phyloP scores from a whole-genome alignment of 1,284 basidiomycete genomes.

The Microbotryum silenes-acaulis region DNA sequence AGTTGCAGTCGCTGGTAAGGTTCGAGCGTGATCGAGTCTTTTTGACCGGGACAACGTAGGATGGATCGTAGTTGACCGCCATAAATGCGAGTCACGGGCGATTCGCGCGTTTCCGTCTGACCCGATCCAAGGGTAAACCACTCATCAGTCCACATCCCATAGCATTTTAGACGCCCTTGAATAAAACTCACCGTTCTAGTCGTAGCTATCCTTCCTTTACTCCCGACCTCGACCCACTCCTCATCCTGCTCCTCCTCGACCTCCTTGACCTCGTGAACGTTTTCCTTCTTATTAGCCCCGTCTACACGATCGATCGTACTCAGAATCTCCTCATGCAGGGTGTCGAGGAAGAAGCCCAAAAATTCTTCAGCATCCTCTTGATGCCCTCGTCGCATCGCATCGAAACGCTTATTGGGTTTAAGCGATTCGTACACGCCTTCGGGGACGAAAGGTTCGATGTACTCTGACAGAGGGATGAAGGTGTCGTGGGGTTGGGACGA shows the following conservation, averaged over 20 bases:
- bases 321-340: slow-evolving; percentile 85
- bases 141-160: background rate
- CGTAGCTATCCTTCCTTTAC: slow-evolving; percentile 73
- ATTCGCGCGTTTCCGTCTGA: slow-evolving; percentile 70
- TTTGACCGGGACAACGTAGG: slow-evolving; percentile 66
- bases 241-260: slow-evolving; percentile 43
- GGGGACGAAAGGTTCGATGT: slow-evolving; percentile 66
- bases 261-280: slow-evolving; percentile 33
- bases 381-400: slow-evolving; percentile 85
- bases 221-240: slow-evolving; percentile 74
- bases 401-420: slow-evolving; percentile 88
- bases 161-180: background rate
- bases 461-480: slow-evolving; percentile 6
- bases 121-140: background rate
- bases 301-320: slow-evolving; percentile 49
- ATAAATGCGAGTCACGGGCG: slow-evolving; percentile 84
- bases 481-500: background rate
- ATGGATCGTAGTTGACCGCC: slow-evolving; percentile 89
- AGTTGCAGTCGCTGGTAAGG: slow-evolving; percentile 85
- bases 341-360: slow-evolving; percentile 93
- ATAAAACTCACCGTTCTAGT: slow-evolving; percentile 62
- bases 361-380: slow-evolving; percentile 99
- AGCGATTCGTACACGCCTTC: slow-evolving; percentile 85
- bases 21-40: slow-evolving; percentile 81
- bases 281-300: slow-evolving; percentile 47